Evolutionary conservation across 1,284 basidiomycete species (phyloP).

Genomic region (Pseudozyma sp.): DNA sequence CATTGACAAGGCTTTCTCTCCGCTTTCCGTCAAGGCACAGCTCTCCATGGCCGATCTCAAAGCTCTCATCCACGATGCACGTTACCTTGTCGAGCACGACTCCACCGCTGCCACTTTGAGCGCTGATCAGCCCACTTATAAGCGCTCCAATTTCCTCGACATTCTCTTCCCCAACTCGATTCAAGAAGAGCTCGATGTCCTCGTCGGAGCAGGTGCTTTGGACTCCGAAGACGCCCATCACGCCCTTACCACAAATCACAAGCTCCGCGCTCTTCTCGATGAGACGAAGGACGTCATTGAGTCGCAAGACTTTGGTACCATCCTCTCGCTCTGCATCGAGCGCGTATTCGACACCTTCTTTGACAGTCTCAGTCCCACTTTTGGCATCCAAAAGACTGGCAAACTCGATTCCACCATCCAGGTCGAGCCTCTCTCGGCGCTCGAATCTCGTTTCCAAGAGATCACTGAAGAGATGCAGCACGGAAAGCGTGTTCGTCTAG

Average conservation of each 20-base stretch:
- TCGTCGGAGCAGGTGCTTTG: constrained; percentile 63
- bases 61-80: constrained; percentile 30
- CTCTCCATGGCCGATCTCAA: constrained; percentile 78
- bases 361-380: constrained; percentile 72
- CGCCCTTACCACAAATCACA: constrained; percentile 69
- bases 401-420: constrained; percentile 25
- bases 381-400: constrained; percentile 46
- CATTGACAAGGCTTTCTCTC: constrained; percentile 79
- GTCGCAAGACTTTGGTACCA: constrained; percentile 78
- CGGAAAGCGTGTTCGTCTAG: constrained; percentile 76
- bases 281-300: constrained; percentile 78
- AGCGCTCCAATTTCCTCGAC: constrained; percentile 47
- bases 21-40: constrained; percentile 81
- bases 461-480: constrained; percentile 53
- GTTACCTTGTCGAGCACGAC: constrained; percentile 38
- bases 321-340: constrained; percentile 79
- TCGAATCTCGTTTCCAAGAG: constrained; percentile 71
- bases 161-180: constrained; percentile 60
- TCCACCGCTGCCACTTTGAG: neutral
- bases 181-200: constrained; percentile 55
- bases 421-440: constrained; percentile 52
- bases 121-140: constrained; percentile 13
- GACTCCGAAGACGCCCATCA: constrained; percentile 17
- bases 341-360: constrained; percentile 75
- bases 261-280: constrained; percentile 76